Conservation (phyloP, 306 rosid species). For the Fragaria nilgerrensis region DNA sequence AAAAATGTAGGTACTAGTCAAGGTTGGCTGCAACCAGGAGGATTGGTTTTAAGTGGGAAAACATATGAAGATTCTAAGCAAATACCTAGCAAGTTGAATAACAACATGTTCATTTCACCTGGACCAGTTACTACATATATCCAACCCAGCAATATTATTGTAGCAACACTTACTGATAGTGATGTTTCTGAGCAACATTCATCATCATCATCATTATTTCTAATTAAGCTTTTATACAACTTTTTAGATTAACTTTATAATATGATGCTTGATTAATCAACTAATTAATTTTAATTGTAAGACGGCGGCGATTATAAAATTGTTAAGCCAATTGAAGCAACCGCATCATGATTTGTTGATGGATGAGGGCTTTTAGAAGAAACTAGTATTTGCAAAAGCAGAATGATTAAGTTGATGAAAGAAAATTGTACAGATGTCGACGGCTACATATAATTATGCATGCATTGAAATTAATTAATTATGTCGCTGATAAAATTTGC, state of each 20-base stretch:
- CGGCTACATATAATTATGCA: neutral
- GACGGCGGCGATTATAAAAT: neutral
- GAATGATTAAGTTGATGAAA: neutral
- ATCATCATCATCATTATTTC: neutral
- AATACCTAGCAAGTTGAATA: neutral
- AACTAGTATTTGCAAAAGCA: neutral
- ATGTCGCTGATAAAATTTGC: neutral
- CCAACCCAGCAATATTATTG: neutral
- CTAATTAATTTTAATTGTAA: neutral
- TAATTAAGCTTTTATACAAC: too few species aligned
- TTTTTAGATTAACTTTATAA: too few species aligned
- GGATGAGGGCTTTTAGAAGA: neutral
- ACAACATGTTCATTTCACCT: conserved; percentile 50
- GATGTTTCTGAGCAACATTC: conserved; percentile 13
- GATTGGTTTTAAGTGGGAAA: neutral
- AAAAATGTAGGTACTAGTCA: conserved; percentile 25
- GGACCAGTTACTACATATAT: conserved; percentile 24
- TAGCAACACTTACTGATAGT: conserved; percentile 10
- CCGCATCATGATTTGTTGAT: neutral
- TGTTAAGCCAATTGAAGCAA: neutral
- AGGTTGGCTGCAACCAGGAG: conserved; percentile 26
- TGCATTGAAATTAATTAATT: neutral
- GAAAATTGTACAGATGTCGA: neutral
- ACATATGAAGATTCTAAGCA: conserved; percentile 41
- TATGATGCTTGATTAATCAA: too few species aligned